Conservation (phyloP, 2,329 filamentous ascomycete species). For the Xylariaceae sp. region DNA sequence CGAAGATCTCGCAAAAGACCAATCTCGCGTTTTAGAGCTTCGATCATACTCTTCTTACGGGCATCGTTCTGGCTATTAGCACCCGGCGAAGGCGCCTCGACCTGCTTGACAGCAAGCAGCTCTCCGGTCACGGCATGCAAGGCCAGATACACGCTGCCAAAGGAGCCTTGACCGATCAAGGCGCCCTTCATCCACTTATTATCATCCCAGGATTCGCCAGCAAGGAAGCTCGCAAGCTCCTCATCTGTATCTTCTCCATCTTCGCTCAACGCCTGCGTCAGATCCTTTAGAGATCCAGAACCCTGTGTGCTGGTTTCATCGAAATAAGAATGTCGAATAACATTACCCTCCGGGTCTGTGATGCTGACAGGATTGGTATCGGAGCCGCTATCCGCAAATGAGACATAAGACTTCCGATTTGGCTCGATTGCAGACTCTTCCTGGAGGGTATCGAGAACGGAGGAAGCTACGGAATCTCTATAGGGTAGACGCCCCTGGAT, state of each 20-base stretch:
- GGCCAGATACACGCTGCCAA: constrained; percentile 91
- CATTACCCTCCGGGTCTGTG: constrained; percentile 68
- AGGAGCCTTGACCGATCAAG: constrained; percentile 92
- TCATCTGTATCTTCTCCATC: constrained; percentile 90
- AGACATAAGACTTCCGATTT: constrained; percentile 94
- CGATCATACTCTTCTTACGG: constrained; percentile 96
- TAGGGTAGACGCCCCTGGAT: constrained; percentile 50
- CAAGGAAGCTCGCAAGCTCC: constrained; percentile 82
- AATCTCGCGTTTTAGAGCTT: constrained; percentile 94
- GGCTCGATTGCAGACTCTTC: constrained; percentile 85
- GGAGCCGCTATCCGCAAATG: constrained; percentile 68
- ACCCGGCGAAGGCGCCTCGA: constrained; percentile 77
- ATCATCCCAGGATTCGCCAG: constrained; percentile 90
- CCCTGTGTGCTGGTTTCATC: constrained; percentile 71
- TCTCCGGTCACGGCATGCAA: constrained; percentile 94
- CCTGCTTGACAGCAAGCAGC: constrained; percentile 96
- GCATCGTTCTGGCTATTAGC: constrained; percentile 76
- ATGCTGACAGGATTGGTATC: constrained; percentile 66
- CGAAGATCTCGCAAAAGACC: constrained; percentile 87
- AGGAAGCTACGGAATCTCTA: constrained; percentile 83
- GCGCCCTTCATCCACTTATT: constrained; percentile 99
- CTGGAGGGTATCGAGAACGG: constrained; percentile 80
- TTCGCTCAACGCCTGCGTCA: constrained; percentile 78
- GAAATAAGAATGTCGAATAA: constrained; percentile 71
- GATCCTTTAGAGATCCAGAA: constrained; percentile 71